A percentile compares a stretch with the other conserved stretches of the same genome.
Evolutionary conservation across 2,329 filamentous ascomycete species (phyloP).

Genomic region (Byssothecium circinans): DNA sequence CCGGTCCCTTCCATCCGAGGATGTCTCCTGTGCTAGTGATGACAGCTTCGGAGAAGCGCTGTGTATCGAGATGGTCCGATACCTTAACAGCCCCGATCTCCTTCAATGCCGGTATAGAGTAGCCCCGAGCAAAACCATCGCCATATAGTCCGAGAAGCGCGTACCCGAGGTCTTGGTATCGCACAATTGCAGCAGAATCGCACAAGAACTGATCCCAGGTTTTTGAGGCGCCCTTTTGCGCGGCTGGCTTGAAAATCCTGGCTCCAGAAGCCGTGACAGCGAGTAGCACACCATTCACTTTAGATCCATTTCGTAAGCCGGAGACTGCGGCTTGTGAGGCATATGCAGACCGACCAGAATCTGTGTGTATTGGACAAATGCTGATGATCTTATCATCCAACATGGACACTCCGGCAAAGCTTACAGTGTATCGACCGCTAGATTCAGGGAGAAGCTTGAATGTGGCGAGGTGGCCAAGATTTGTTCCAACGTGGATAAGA

Average conservation of each 20-base stretch:
- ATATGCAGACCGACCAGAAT: conserved; percentile 72
- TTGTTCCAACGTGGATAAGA: conserved; percentile 87
- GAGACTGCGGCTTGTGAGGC: conserved; percentile 76
- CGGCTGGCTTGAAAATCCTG: conserved; percentile 85
- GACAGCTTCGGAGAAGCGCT: conserved; percentile 67
- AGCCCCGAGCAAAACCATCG: conserved; percentile 77
- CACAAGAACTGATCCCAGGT: conserved; percentile 83
- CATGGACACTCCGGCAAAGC: conserved; percentile 67
- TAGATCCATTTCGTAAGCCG: conserved; percentile 71
- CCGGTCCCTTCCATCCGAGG: conserved; percentile 85
- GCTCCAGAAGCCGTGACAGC: conserved; percentile 73
- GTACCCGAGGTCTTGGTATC: conserved; percentile 72
- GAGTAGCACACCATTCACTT: conserved; percentile 78
- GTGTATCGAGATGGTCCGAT: conserved; percentile 68
- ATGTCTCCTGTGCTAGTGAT: conserved; percentile 80
- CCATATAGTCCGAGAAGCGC: conserved; percentile 84
- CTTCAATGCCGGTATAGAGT: conserved; percentile 82
- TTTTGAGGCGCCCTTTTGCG: conserved; percentile 87
- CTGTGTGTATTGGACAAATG: conserved; percentile 76
- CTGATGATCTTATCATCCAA: conserved; percentile 71
- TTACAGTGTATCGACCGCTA: conserved; percentile 70
- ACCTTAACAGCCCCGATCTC: conserved; percentile 74
- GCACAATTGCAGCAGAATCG: conserved; percentile 75
- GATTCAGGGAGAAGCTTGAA: conserved; percentile 83
- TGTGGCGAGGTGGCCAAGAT: conserved; percentile 77